A percentile compares a stretch with the other conserved stretches of the same genome.
Evolutionary conservation across 768 basidiomycete species (phyloP).

Genomic region (Mycena amicta): DNA sequence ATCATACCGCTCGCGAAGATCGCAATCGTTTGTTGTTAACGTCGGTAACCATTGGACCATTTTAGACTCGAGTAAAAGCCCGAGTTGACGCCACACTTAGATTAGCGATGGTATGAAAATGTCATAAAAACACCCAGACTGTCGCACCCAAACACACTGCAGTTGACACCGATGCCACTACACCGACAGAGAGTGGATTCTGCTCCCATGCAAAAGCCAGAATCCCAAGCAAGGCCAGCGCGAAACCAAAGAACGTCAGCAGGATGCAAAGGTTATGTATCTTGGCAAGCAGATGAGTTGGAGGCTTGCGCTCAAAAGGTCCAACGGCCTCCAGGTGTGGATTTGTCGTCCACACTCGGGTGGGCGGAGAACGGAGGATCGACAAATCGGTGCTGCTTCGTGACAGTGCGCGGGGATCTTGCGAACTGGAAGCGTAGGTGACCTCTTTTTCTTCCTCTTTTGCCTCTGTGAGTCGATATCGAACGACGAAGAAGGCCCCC

Average conservation of each 20-base stretch:
- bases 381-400: neutral
- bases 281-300: conserved; percentile 49
- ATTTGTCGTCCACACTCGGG: conserved; percentile 41
- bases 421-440: conserved; percentile 25
- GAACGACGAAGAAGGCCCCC: conserved; percentile 57
- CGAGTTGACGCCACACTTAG: too few relatives aligned
- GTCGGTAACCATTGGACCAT: too few relatives aligned
- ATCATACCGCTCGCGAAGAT: too few relatives aligned
- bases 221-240: conserved; percentile 52
- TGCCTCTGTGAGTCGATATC: conserved; percentile 58
- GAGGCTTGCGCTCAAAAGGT: conserved; percentile 42
- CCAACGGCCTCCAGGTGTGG: conserved; percentile 58
- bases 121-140: conserved; percentile 15
- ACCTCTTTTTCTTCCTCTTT: conserved; percentile 47
- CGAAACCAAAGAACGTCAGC: conserved; percentile 50
- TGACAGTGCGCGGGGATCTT: conserved; percentile 10
- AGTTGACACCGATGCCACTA: conserved; percentile 23
- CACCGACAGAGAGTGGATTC: conserved; percentile 46
- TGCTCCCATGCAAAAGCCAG: conserved; percentile 53
- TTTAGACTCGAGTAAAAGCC: too few relatives aligned
- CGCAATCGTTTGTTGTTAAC: too few relatives aligned
- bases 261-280: conserved; percentile 52
- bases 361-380: conserved; percentile 6
- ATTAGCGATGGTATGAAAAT: too few relatives aligned
- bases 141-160: neutral